These are phyloP conservation scores for Cornus florida DNA, from an alignment of 148 eudicot genomes.

Conservation along the genomic window DNA sequence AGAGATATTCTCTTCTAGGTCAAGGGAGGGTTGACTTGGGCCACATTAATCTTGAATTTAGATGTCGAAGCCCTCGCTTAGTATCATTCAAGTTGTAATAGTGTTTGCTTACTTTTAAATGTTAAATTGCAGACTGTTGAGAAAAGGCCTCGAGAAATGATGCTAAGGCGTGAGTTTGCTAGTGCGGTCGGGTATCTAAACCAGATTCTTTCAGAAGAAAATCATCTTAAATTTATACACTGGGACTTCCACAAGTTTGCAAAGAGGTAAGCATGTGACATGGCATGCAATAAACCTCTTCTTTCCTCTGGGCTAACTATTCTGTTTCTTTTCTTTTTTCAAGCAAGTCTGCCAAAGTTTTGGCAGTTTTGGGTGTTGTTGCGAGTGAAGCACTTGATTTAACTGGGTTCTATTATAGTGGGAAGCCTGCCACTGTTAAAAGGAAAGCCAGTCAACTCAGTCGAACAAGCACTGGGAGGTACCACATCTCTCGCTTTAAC, in stretches of 20 bases:
- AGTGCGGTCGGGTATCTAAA: conserved; percentile 94
- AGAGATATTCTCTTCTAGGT: background rate
- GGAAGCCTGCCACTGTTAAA: conserved; percentile 64
- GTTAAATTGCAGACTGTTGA: conserved; percentile 77
- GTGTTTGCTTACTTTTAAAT: background rate
- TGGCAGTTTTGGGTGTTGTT: conserved; percentile 89
- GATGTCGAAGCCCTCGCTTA: background rate
- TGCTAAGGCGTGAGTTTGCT: conserved; percentile 94
- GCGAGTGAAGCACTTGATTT: conserved; percentile 93
- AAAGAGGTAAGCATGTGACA: conserved; percentile 64
- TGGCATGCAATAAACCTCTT: conserved; percentile 3
- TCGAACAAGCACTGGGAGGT: conserved; percentile 75
- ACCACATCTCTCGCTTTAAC: conserved; percentile 7
- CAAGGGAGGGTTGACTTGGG: background rate
- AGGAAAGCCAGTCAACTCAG: conserved; percentile 54
- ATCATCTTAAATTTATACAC: conserved; percentile 78
- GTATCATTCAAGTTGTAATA: background rate
- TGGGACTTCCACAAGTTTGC: conserved; percentile 99
- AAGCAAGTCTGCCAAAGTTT: conserved; percentile 95
- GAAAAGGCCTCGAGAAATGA: conserved; percentile 96
- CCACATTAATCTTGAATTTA: background rate
- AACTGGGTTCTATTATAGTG: conserved; percentile 95
- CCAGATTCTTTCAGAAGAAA: conserved; percentile 76
- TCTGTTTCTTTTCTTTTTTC: conserved; percentile 23
- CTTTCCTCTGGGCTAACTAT: conserved; percentile 25